These are phyloP conservation scores for Mucuna pruriens DNA, from an alignment of 306 rosid genomes.

Conservation along the genomic window DNA sequence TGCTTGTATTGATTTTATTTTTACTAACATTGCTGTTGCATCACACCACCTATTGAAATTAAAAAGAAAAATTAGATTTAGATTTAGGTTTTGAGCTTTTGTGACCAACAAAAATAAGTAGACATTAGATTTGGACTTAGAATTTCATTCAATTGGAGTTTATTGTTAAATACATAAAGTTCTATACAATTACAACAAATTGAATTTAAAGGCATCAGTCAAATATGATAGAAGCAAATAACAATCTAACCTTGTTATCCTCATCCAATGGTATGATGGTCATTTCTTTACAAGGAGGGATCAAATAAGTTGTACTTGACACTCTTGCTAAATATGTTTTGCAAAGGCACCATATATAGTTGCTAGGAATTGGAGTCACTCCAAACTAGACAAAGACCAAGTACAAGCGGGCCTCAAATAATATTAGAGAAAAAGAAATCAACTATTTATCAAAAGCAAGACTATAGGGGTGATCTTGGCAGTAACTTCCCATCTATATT, in stretches of 20 bases:
- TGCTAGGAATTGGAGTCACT: constrained; percentile 92
- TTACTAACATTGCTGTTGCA: background rate
- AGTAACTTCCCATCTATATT: constrained; percentile 95
- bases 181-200: no score
- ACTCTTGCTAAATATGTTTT: constrained; percentile 97
- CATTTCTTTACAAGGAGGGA: constrained; percentile 98
- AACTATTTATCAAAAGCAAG: no score
- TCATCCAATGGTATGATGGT: constrained; percentile 95
- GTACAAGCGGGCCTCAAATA: constrained; percentile 75
- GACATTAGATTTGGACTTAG: background rate
- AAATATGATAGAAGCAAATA: constrained; percentile 2
- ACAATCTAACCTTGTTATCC: constrained; percentile 76
- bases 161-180: constrained; percentile 15
- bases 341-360: constrained; percentile 96
- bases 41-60: constrained; percentile 4
- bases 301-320: constrained; percentile 96
- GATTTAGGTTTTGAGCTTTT: no score
- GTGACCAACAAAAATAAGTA: no score
- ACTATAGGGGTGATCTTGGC: constrained; percentile 92
- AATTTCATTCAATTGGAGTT: background rate
- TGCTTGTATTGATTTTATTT: background rate
- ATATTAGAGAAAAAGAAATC: constrained; percentile 78
- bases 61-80: background rate
- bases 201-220: background rate
- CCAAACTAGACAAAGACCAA: constrained; percentile 66